Base-by-base conservation (phyloP, 129 eudicot genomes). In the Flaveria ramosissima region DNA sequence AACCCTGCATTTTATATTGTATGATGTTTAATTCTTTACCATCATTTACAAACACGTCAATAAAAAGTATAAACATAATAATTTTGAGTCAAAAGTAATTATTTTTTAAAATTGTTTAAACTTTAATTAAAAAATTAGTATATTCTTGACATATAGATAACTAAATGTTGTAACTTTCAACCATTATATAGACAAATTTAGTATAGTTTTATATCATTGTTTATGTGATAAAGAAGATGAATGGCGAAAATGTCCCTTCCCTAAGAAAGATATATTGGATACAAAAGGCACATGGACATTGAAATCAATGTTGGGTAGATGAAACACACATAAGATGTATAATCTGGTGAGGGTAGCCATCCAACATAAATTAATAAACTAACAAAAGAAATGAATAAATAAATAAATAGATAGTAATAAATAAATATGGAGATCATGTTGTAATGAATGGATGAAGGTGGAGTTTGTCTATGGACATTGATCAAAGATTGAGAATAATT, bases 301-400 rank as follows among this genome's bases (percentile, higher is more conserved):
- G 84, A 80, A 74, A 68, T 57, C 63, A 74, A 43, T 80, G 84
- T 80, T 74, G 79, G 84, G 84, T 80, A 27, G 80, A 80, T 74
- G 70, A 74, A 80, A 17, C 70, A 80, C 84, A 80, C 75, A 55
- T 74, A 74, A 74, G 80, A 74, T 80, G 83, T 80, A 73, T 73
- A 80, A 36, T 80, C 83, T 73, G 84, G 84, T 80, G 80, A 48
- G 71, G 79, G 84, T 80, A 80, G 65, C 84, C 73, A 81, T 75
- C 85, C 41, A 65, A 81, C 67, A 60, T 66, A 21, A 71, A 76
- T 66, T 16, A 73, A 72, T 69, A 69, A 71, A 48, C 59, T 48
- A 81, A 59, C 39, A 75, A 81, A 73, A 20, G 20, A 81, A 64
- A 75, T 64, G 16, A 78, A 71, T 77, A n/a, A 71, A 32, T 81